Conservation (phyloP, 1,139 yeast genomes). For the Blastobotrys serpentis region DNA sequence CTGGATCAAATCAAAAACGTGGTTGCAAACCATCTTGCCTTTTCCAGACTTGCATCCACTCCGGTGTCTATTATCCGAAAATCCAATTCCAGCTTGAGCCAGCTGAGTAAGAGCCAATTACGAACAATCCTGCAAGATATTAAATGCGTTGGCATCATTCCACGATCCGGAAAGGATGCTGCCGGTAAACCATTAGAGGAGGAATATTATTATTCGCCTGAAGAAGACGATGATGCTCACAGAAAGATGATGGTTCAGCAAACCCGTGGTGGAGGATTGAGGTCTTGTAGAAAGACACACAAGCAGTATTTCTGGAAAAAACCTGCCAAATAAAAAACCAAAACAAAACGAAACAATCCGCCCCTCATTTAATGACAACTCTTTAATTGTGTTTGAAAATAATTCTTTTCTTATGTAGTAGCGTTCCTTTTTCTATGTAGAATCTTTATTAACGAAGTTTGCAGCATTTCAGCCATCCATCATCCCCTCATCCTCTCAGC, state of each 20-base stretch:
- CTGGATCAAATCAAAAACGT: conserved; percentile 50
- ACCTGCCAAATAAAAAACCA: conserved; percentile 27
- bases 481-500: no score
- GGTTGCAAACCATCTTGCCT: conserved; percentile 81
- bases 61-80: conserved; percentile 70
- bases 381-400: no score
- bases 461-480: no score
- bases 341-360: background rate
- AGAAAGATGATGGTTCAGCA: conserved; percentile 71
- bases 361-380: conserved; percentile 2
- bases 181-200: conserved; percentile 93
- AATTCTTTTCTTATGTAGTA: background rate
- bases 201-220: conserved; percentile 87
- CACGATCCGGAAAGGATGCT: conserved; percentile 90
- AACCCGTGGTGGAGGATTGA: conserved; percentile 62
- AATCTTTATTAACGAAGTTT: background rate
- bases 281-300: conserved; percentile 90
- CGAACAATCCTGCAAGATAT: conserved; percentile 46
- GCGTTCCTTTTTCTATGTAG: background rate
- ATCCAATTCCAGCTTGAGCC: conserved; percentile 41
- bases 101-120: conserved; percentile 34
- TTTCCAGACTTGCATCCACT: conserved; percentile 81
- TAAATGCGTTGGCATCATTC: conserved; percentile 74
- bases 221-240: conserved; percentile 68
- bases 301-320: conserved; percentile 55